phyloP scores from a whole-genome alignment of 2,329 filamentous ascomycete species.

The Phaeosphaeriaceae sp. region DNA sequence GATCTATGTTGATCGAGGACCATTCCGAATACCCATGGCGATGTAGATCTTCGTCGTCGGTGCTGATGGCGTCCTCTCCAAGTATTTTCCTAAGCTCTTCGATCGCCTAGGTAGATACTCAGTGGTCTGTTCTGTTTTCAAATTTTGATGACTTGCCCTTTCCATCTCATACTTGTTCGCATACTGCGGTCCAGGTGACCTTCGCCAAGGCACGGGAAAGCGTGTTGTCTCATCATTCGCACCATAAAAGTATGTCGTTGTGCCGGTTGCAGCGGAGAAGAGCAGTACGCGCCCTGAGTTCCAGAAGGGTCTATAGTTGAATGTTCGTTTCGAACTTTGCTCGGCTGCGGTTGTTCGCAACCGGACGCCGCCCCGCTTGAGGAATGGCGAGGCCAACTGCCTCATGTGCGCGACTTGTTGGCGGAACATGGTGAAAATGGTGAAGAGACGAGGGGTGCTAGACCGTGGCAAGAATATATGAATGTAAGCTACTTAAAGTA shows the following conservation, averaged over 20 bases:
- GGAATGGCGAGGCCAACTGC: conserved; percentile 35
- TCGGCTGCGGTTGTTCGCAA: conserved; percentile 34
- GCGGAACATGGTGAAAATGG: conserved; percentile 42
- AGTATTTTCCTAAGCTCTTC: conserved; percentile 59
- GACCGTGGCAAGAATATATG: conserved; percentile 12
- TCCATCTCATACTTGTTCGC: conserved; percentile 60
- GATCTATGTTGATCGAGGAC: conserved; percentile 71
- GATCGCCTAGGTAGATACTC: conserved; percentile 57
- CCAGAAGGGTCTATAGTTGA: conserved; percentile 50
- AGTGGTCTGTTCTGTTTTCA: conserved; percentile 2
- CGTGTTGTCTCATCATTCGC: conserved; percentile 49
- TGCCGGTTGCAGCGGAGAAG: conserved; percentile 58
- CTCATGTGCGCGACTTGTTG: conserved; percentile 34
- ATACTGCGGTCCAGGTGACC: conserved; percentile 50
- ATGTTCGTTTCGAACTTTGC: conserved; percentile 24
- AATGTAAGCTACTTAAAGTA: conserved; percentile 8
- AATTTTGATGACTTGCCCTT: conserved; percentile 42
- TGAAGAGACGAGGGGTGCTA: conserved; percentile 16
- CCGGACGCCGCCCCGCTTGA: conserved; percentile 37
- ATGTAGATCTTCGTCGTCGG: conserved; percentile 69
- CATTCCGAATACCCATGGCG: conserved; percentile 74
- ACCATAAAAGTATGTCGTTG: conserved; percentile 61
- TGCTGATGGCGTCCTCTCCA: conserved; percentile 67
- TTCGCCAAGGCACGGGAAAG: conserved; percentile 36
- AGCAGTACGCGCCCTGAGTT: conserved; percentile 57